phyloP scores from a whole-genome alignment of 176 grass and related monocot species.

The Raddia guianensis region DNA sequence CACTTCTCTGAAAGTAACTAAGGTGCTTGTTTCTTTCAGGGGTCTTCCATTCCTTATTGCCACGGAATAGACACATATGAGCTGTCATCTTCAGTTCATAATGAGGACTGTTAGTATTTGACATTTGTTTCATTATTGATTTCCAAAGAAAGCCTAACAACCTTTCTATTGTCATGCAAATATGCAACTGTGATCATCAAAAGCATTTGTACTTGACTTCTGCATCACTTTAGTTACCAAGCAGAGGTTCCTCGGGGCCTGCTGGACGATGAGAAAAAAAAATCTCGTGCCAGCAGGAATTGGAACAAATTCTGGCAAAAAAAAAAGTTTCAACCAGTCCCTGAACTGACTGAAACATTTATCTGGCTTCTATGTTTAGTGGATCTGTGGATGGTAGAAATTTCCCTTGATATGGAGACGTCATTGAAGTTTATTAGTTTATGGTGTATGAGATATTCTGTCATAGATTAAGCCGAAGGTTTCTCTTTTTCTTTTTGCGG shows the following conservation, averaged over 20 bases:
- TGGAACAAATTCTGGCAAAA: no score
- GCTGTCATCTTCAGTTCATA: background rate
- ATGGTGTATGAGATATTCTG: no score
- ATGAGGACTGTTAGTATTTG: background rate
- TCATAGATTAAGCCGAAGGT: no score
- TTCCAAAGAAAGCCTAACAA: slow-evolving; percentile 26
- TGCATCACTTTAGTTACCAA: background rate
- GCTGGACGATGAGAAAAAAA: no score
- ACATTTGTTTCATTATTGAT: background rate
- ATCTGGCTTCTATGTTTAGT: no score
- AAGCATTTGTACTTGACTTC: background rate
- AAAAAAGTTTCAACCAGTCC: no score
- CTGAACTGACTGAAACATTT: no score
- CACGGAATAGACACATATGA: slow-evolving; percentile 52
- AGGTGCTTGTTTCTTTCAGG: slow-evolving; percentile 60
- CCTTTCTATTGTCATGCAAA: background rate
- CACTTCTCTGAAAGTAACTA: slow-evolving; percentile 21
- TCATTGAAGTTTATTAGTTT: no score
- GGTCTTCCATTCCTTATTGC: slow-evolving; percentile 81
- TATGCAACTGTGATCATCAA: slow-evolving; percentile 11
- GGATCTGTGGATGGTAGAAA: no score
- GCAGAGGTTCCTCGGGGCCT: background rate
- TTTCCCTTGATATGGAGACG: no score
- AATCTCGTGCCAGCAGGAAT: no score
- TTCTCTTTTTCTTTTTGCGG: no score